phyloP scores from a whole-genome alignment of 2,329 filamentous ascomycete genomes.

The Corniculantispora saksenae region DNA sequence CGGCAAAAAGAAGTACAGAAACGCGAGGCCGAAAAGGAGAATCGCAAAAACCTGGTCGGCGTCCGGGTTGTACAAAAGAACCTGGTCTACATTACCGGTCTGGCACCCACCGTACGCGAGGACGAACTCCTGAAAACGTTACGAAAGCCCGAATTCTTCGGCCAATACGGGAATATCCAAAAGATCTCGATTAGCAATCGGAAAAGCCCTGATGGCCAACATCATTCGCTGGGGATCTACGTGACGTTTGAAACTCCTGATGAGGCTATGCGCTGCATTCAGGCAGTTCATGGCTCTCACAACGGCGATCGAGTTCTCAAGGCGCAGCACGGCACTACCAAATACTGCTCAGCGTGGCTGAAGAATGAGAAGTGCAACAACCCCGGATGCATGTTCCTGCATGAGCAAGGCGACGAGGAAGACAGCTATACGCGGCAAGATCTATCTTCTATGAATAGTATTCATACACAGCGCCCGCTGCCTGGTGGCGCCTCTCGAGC shows the following conservation, averaged over 20 bases:
- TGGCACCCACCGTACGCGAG: conserved; percentile 88
- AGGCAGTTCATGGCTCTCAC: conserved; percentile 85
- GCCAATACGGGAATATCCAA: conserved; percentile 96
- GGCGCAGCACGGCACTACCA: conserved; percentile 84
- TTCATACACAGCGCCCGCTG: conserved; percentile 74
- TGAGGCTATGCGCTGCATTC: conserved; percentile 87
- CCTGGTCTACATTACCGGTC: conserved; percentile 93
- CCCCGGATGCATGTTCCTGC: conserved; percentile 95
- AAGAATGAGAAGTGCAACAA: conserved; percentile 94
- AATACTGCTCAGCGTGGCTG: conserved; percentile 97
- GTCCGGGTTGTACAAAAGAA: conserved; percentile 98
- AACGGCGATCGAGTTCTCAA: conserved; percentile 86
- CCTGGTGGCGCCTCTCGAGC: conserved; percentile 54
- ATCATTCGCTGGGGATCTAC: conserved; percentile 92
- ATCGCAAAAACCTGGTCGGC: conserved; percentile 92
- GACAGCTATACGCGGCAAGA: conserved; percentile 96
- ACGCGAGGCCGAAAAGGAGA: conserved; percentile 92
- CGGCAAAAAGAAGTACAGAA: conserved; percentile 95
- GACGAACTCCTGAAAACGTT: conserved; percentile 89
- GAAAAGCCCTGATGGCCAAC: conserved; percentile 73
- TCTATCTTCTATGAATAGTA: conserved; percentile 89
- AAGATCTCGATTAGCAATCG: conserved; percentile 98
- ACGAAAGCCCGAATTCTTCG: conserved; percentile 90
- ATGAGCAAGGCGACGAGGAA: conserved; percentile 97
- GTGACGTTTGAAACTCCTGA: conserved; percentile 95